phyloP scores from a whole-genome alignment of 148 eudicot genomes.

The Rhododendron mucronatum region DNA sequence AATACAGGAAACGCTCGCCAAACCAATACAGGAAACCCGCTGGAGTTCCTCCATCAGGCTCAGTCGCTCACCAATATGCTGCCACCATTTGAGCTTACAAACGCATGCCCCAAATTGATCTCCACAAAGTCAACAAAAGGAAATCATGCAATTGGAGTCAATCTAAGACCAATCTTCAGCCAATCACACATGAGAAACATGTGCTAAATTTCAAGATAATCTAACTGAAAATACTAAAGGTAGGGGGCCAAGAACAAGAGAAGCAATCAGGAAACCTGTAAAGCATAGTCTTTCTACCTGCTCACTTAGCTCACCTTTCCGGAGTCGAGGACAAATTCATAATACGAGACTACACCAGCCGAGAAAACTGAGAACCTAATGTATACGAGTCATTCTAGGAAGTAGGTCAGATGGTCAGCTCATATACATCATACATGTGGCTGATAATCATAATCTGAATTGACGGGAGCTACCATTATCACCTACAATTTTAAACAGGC shows the following conservation, averaged over 20 bases:
- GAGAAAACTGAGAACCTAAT: not conserved
- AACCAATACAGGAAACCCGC: not conserved
- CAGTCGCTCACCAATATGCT: not conserved
- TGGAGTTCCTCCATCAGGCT: not conserved
- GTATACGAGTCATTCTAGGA: not conserved
- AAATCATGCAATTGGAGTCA: not conserved
- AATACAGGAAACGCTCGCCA: not conserved
- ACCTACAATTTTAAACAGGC: not conserved
- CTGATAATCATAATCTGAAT: not conserved
- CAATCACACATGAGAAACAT: not conserved
- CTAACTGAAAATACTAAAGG: not conserved
- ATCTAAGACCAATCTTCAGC: not conserved
- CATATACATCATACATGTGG: not conserved
- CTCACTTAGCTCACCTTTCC: not conserved
- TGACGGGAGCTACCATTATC: not conserved
- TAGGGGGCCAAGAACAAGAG: not conserved
- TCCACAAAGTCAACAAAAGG: not conserved
- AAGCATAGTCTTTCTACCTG: not conserved
- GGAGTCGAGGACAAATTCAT: not conserved
- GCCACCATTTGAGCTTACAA: not conserved
- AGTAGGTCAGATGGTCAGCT: not conserved
- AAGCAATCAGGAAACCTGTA: not conserved
- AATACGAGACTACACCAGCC: not conserved
- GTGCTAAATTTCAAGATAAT: not conserved
- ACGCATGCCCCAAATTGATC: not conserved